Percentiles rank a stretch among this genome's conserved stretches.
Evolutionary conservation across 257 asterid genomes (phyloP).

Genomic region (Ehretia macrophylla): DNA sequence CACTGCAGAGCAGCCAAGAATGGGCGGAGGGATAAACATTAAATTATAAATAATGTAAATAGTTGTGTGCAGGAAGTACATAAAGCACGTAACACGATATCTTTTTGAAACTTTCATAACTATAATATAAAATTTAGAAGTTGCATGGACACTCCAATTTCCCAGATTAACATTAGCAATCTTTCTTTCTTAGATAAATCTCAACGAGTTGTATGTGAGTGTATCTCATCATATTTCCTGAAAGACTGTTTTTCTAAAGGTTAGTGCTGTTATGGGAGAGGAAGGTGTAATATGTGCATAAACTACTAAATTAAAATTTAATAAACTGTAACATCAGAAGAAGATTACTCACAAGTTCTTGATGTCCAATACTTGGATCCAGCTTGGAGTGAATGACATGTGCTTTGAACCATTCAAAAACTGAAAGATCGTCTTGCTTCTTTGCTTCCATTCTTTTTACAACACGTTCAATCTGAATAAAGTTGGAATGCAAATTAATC

Average conservation of each 20-base stretch:
- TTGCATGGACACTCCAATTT: not conserved
- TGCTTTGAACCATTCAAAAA: slow-evolving; percentile 79
- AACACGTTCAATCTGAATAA: slow-evolving; percentile 61
- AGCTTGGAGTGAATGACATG: slow-evolving; percentile 74
- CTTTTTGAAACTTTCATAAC: not conserved
- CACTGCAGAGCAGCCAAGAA: slow-evolving; percentile 43
- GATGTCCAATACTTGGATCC: slow-evolving; percentile 75
- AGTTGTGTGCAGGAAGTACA: no score
- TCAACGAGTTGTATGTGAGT: not conserved
- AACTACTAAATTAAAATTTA: not conserved
- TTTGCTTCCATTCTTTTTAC: slow-evolving; percentile 60
- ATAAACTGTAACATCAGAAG: slow-evolving; percentile 8
- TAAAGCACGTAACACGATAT: not conserved
- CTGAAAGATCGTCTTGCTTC: slow-evolving; percentile 44
- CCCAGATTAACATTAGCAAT: not conserved
- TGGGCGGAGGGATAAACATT: slow-evolving; percentile 11
- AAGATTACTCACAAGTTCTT: slow-evolving; percentile 71
- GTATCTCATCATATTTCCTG: not conserved
- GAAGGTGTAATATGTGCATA: not conserved
- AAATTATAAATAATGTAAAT: not conserved
- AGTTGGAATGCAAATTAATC: slow-evolving; percentile 10
- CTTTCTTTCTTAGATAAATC: not conserved
- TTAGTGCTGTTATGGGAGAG: not conserved
- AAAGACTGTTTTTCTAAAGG: not conserved
- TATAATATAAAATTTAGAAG: not conserved